Base-by-base conservation (phyloP, 2,329 filamentous ascomycete species). In the Diplodia seriata region DNA sequence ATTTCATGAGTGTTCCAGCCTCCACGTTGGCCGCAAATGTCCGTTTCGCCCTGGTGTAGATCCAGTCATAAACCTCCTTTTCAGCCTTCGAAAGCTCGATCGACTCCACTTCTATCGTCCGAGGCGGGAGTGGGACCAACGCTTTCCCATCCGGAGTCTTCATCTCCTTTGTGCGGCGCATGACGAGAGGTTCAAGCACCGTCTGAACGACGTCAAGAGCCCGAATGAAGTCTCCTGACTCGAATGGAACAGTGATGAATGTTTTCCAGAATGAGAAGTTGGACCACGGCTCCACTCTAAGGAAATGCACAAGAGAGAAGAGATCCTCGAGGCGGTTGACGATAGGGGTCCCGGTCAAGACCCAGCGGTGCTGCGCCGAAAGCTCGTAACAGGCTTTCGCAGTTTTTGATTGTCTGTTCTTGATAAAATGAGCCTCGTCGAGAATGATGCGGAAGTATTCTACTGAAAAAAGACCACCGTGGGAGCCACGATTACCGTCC, bases 231-330 rank as follows among this genome's bases (percentile, higher is more conserved):
- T 99, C 91, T 72, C 95, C 95, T 0, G 93, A 94, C 78, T 99
- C 95, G 71, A 99, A 99, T 0, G 95, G 95, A 1, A 97, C 90
- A 0, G 95, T 99, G 75, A 99, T 98, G 77, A 99, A 99, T 0
- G 95, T 98, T 76, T 94, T 94, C 95, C 95, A 99, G 81, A 97
- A 99, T 0, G 94, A 97, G 78, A 99, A 99, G 77, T 98, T 98
- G 74, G 91, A 95, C 95, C 95, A 99, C 0, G 95, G 95, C 76
- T 98, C 94, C 4, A 99, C 95, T 68, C 92, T 90, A 12, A 99
- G 82, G 80, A 98, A 99, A 3, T 92, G 89, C 14, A 98, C 92
- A 47, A 99, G 81, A 74, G 92, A 97, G 81, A 97, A 98, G 15
- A 99, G 82, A 78, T 98, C 95, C 77, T 98, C 94, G 0, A 99